Evolutionary conservation across 192 early-diverging fungal species (phyloP).

Genomic region (Coemansia sp.): DNA sequence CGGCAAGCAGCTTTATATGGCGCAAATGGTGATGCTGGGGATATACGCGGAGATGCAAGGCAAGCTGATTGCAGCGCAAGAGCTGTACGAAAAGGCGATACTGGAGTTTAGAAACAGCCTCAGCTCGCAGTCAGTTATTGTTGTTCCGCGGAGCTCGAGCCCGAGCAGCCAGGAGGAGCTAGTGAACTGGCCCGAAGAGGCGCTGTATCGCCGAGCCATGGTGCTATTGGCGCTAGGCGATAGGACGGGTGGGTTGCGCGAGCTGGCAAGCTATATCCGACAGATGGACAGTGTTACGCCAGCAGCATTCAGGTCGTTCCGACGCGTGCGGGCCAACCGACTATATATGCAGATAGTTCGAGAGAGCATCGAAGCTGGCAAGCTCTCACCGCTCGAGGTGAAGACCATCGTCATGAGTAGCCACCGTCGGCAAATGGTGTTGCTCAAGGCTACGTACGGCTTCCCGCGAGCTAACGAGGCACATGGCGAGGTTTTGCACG

Average conservation of each 20-base stretch:
- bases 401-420: conserved; percentile 55
- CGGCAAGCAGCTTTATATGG: conserved; percentile 62
- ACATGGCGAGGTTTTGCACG: conserved; percentile 62
- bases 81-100: conserved; percentile 60
- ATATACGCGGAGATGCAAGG: conserved; percentile 39
- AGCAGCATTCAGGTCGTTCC: conserved; percentile 53
- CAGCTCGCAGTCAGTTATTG: conserved; percentile 34
- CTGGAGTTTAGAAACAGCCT: conserved; percentile 31
- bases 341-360: conserved; percentile 59
- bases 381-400: conserved; percentile 28
- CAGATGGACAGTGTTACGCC: conserved; percentile 53
- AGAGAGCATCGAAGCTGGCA: conserved; percentile 31
- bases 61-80: conserved; percentile 53
- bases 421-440: conserved; percentile 65
- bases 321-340: conserved; percentile 60
- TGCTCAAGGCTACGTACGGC: conserved; percentile 58
- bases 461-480: conserved; percentile 69
- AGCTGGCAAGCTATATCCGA: conserved; percentile 51
- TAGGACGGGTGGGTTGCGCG: conserved; percentile 7
- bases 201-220: conserved; percentile 68
- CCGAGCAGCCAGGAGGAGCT: conserved; percentile 58
- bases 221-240: conserved; percentile 42
- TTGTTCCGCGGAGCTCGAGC: conserved; percentile 47
- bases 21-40: conserved; percentile 64
- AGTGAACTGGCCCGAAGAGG: conserved; percentile 70